phyloP scores from a whole-genome alignment of 2,329 filamentous ascomycete genomes.

The Shiraia bambusicola region DNA sequence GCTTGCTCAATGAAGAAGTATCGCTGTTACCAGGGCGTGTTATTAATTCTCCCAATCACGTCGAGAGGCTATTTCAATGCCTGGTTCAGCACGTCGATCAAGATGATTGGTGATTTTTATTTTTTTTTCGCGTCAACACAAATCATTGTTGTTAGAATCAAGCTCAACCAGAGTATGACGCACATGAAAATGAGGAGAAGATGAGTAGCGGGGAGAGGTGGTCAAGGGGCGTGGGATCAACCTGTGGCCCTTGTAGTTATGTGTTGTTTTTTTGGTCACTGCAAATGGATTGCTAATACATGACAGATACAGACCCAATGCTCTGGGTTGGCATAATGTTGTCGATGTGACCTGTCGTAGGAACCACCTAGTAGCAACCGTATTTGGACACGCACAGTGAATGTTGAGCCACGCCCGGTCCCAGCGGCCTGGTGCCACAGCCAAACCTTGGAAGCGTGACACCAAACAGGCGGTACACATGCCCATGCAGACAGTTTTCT shows the following conservation, averaged over 20 bases:
- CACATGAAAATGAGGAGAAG: constrained; percentile 49
- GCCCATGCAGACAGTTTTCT: too few species aligned
- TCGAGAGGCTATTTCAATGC: constrained; percentile 61
- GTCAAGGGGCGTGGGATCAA: constrained; percentile 51
- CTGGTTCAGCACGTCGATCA: constrained; percentile 64
- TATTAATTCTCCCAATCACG: constrained; percentile 27
- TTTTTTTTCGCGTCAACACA: constrained; percentile 66
- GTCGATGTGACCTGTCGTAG: too few species aligned
- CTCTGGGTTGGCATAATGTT: constrained; percentile 67
- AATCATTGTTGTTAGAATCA: constrained; percentile 67
- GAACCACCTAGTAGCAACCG: neutral
- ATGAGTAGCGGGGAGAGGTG: too few species aligned
- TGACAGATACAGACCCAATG: constrained; percentile 56
- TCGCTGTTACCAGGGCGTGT: constrained; percentile 52
- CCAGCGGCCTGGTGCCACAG: too few species aligned
- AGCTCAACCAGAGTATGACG: constrained; percentile 58
- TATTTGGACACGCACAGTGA: too few species aligned
- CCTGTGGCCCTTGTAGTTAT: constrained; percentile 56
- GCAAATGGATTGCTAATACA: constrained; percentile 4
- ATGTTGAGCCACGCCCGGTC: too few species aligned
- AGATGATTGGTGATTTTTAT: constrained; percentile 64
- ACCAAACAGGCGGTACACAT: too few species aligned
- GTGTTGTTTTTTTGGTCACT: too few species aligned
- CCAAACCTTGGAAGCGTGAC: too few species aligned
- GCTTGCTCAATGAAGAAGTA: constrained; percentile 50